Percentiles rank a stretch among this genome's conserved stretches.
Conservation (phyloP, 1,284 basidiomycete species). For the Ustilago shanxiensis region DNA sequence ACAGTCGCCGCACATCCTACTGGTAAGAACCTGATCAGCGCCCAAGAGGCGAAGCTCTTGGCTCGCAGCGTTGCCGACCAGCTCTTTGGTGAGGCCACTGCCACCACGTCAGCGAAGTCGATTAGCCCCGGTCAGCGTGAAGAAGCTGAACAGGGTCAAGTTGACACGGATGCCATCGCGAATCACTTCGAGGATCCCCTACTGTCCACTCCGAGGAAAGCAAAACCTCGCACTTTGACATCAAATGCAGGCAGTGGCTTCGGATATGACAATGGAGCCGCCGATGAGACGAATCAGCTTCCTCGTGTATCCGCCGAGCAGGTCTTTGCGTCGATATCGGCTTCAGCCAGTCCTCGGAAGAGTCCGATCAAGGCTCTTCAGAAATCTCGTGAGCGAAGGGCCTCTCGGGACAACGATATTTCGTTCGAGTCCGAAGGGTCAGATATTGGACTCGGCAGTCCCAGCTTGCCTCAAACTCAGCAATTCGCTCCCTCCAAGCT, state of each 20-base stretch:
- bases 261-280: not conserved
- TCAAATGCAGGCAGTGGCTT: not conserved
- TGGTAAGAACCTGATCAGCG: slow-evolving; percentile 17
- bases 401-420: slow-evolving; percentile 9
- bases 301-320: slow-evolving; percentile 23
- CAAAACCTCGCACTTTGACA: not conserved
- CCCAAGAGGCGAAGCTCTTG: slow-evolving; percentile 16
- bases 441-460: slow-evolving; percentile 1
- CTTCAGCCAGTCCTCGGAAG: slow-evolving; percentile 18
- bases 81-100: slow-evolving; percentile 10
- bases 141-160: not conserved
- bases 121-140: not conserved
- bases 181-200: not conserved
- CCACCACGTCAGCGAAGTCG: not conserved
- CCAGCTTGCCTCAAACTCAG: slow-evolving; percentile 23
- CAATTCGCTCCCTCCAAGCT: slow-evolving; percentile 42
- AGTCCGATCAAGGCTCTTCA: slow-evolving; percentile 40
- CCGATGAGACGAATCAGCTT: slow-evolving; percentile 11
- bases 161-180: not conserved
- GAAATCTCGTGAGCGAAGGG: slow-evolving; percentile 27
- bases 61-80: slow-evolving; percentile 27
- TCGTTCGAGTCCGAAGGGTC: not conserved
- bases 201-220: slow-evolving; percentile 15
- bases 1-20: not conserved
- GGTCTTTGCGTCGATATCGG: slow-evolving; percentile 31